Conservation (phyloP, 73 alveolate species). For the Paramecium tetraurelia region DNA sequence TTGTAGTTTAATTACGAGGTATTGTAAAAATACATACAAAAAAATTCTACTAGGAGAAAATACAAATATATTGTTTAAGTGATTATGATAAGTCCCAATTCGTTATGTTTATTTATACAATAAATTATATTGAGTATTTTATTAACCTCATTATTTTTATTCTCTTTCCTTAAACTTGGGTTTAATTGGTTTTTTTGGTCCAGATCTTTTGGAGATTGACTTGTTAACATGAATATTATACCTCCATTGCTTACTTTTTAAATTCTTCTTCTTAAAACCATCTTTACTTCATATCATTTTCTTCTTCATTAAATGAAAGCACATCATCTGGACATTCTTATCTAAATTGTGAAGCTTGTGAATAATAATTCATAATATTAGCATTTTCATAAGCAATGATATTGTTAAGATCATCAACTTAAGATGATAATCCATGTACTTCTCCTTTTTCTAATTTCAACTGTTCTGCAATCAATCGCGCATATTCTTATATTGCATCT, state of each 20-base stretch:
- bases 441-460: slow-evolving; percentile 65
- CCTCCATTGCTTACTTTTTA: slow-evolving; percentile 58
- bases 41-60: no score
- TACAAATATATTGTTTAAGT: no score
- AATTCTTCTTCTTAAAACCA: slow-evolving; percentile 50
- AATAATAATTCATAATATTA: slow-evolving; percentile 60
- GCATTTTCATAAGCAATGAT: slow-evolving; percentile 65
- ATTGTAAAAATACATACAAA: no score
- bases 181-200: slow-evolving; percentile 4
- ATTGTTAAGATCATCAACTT: slow-evolving; percentile 55
- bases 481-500: slow-evolving; percentile 62
- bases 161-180: slow-evolving; percentile 9
- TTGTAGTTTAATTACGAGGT: no score
- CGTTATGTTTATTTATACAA: neutral
- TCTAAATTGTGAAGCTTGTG: slow-evolving; percentile 51
- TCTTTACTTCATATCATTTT: slow-evolving; percentile 35
- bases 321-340: slow-evolving; percentile 64
- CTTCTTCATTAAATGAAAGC: slow-evolving; percentile 56
- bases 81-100: neutral
- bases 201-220: slow-evolving; percentile 4
- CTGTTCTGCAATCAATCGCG: slow-evolving; percentile 61
- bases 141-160: neutral
- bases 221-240: neutral
- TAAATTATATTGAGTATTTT: neutral
- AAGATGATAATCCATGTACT: slow-evolving; percentile 57